Percentiles rank a stretch among this genome's conserved stretches.
Conservation (phyloP, 148 eudicot species). For the Heliamphora exappendiculata region DNA sequence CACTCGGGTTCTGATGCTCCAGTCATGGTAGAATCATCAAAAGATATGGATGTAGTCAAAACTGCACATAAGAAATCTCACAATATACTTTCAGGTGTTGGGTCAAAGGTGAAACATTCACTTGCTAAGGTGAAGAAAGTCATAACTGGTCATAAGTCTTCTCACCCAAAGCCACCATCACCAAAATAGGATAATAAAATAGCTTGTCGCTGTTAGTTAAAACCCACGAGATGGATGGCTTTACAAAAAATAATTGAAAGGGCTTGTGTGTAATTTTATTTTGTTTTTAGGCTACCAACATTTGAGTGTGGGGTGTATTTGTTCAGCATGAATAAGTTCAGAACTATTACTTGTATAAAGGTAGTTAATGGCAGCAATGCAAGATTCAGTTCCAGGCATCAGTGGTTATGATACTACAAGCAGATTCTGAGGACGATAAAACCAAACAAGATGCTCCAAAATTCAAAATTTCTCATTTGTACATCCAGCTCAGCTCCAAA, state of each 20-base stretch:
- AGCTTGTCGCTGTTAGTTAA: neutral
- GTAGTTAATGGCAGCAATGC: neutral
- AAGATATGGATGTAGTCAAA: slow-evolving; percentile 25
- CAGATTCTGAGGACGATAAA: neutral
- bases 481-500: neutral
- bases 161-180: slow-evolving; percentile 41
- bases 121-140: slow-evolving; percentile 73
- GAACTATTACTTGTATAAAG: neutral
- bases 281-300: neutral
- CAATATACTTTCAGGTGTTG: slow-evolving; percentile 57
- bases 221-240: neutral
- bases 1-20: slow-evolving; percentile 34
- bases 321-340: neutral
- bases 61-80: slow-evolving; percentile 49
- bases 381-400: neutral
- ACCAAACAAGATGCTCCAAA: neutral
- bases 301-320: slow-evolving; percentile 2
- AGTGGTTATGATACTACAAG: neutral
- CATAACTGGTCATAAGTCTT: slow-evolving; percentile 54
- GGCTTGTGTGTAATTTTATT: slow-evolving; percentile 6
- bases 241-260: neutral
- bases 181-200: slow-evolving; percentile 25
- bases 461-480: neutral
- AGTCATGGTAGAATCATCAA: slow-evolving; percentile 33
- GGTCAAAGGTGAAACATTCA: slow-evolving; percentile 69